These are phyloP conservation scores for Candida hispaniensis DNA, from an alignment of 805 yeast species.

Conservation along the genomic window DNA sequence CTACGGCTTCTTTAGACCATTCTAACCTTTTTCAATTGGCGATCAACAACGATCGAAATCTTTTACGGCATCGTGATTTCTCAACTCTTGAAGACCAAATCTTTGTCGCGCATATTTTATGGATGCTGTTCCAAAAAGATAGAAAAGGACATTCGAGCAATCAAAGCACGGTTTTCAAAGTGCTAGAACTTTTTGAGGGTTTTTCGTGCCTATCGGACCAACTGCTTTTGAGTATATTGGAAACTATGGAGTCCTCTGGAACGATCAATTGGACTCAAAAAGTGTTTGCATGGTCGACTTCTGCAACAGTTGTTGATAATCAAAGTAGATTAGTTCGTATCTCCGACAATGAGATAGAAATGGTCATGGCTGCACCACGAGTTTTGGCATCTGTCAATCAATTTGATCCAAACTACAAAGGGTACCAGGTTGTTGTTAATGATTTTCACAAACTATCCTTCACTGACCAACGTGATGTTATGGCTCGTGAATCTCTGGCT, in stretches of 20 bases:
- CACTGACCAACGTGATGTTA: not conserved
- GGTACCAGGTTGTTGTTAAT: not conserved
- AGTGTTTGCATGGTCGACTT: constrained; percentile 13
- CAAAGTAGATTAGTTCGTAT: constrained; percentile 2
- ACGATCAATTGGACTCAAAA: constrained; percentile 13
- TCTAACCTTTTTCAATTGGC: constrained; percentile 53
- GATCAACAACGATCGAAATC: constrained; percentile 38
- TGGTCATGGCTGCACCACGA: constrained; percentile 4
- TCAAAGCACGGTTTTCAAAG: constrained; percentile 36
- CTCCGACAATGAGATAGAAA: constrained; percentile 6
- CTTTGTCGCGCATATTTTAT: constrained; percentile 39
- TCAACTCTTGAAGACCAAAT: constrained; percentile 27
- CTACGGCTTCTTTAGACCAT: constrained; percentile 31
- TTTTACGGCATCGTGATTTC: not conserved
- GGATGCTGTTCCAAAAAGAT: constrained; percentile 41
- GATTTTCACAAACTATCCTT: constrained; percentile 1
- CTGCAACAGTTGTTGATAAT: constrained; percentile 1
- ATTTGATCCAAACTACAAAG: constrained; percentile 3
- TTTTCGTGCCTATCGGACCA: constrained; percentile 50
- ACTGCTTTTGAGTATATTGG: constrained; percentile 46
- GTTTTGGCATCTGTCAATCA: constrained; percentile 3
- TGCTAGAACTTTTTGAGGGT: constrained; percentile 53
- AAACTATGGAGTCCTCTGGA: constrained; percentile 39
- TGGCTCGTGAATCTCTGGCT: not conserved
- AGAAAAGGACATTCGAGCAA: constrained; percentile 39